Percentiles rank a stretch among this genome's conserved stretches.
Evolutionary conservation across 73 alveolate species (phyloP).

Genomic region (Paramecium biaurelia): DNA sequence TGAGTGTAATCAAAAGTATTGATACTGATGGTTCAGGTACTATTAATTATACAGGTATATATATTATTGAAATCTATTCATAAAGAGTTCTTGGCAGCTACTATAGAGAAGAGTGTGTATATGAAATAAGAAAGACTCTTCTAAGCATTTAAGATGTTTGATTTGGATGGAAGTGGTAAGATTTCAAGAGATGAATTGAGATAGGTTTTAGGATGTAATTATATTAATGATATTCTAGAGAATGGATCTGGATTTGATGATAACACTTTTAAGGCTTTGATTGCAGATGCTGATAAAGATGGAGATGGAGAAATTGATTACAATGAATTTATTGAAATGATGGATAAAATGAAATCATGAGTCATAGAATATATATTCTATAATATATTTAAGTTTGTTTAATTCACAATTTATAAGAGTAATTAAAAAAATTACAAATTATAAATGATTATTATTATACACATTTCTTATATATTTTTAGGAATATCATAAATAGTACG

Average conservation of each 20-base stretch:
- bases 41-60: conserved; percentile 60
- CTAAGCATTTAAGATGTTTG: conserved; percentile 70
- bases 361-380: background rate
- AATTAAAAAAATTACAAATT: background rate
- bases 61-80: background rate
- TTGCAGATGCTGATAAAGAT: conserved; percentile 70
- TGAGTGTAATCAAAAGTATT: conserved; percentile 48
- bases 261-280: conserved; percentile 52
- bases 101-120: conserved; percentile 60
- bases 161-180: conserved; percentile 70
- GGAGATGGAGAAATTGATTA: conserved; percentile 82
- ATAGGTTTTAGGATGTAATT: conserved; percentile 55
- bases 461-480: background rate
- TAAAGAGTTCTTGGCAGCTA: conserved; percentile 63
- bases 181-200: conserved; percentile 69
- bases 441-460: background rate
- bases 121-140: conserved; percentile 62
- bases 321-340: conserved; percentile 69
- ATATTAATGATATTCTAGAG: background rate
- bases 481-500: background rate
- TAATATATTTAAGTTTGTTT: background rate
- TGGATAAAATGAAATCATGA: conserved; percentile 60
- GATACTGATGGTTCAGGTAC: conserved; percentile 70
- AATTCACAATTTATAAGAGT: background rate
- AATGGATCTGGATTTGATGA: conserved; percentile 57